Conservation (phyloP, 345 rosid genomes). For the Eucalyptus paniculata region DNA sequence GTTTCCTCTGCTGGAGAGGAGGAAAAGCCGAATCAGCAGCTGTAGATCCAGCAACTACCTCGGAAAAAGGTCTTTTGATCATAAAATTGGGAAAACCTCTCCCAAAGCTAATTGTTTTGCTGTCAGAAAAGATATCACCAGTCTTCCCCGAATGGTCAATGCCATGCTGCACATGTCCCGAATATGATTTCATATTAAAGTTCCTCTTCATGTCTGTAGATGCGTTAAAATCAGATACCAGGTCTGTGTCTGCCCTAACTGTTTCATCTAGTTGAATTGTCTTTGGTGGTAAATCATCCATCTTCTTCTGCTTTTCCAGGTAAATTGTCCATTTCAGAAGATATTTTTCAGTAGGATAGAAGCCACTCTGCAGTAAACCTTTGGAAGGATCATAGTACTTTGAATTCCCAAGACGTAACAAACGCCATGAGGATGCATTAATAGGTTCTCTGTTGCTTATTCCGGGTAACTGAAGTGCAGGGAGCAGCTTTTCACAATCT, state of each 20-base stretch:
- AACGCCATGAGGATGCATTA: constrained; percentile 58
- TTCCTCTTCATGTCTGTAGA: constrained; percentile 14
- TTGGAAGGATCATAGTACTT: constrained; percentile 62
- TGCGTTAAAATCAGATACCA: constrained; percentile 6
- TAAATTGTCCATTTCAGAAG: constrained; percentile 51
- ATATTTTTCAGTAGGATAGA: constrained; percentile 42
- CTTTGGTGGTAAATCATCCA: constrained; percentile 2
- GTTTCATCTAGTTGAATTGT: constrained; percentile 12
- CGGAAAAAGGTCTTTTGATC: constrained; percentile 77
- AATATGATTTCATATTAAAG: constrained; percentile 5
- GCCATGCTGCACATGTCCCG: constrained; percentile 4
- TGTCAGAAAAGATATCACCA: constrained; percentile 15
- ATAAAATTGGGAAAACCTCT: constrained; percentile 50
- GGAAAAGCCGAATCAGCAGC: constrained; percentile 48
- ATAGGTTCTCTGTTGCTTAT: constrained; percentile 27
- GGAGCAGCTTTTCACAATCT: constrained; percentile 65
- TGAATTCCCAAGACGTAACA: constrained; percentile 60
- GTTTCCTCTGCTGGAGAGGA: constrained; percentile 60
- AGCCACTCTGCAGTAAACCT: constrained; percentile 80
- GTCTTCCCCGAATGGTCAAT: constrained; percentile 23
- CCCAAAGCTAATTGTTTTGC: constrained; percentile 51
- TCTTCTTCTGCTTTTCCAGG: constrained; percentile 33
- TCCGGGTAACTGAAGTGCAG: constrained; percentile 39
- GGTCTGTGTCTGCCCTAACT: constrained; percentile 1
- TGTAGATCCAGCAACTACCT: constrained; percentile 79